phyloP scores from a whole-genome alignment of 805 yeast genomes.

The Ogataea ganodermae region DNA sequence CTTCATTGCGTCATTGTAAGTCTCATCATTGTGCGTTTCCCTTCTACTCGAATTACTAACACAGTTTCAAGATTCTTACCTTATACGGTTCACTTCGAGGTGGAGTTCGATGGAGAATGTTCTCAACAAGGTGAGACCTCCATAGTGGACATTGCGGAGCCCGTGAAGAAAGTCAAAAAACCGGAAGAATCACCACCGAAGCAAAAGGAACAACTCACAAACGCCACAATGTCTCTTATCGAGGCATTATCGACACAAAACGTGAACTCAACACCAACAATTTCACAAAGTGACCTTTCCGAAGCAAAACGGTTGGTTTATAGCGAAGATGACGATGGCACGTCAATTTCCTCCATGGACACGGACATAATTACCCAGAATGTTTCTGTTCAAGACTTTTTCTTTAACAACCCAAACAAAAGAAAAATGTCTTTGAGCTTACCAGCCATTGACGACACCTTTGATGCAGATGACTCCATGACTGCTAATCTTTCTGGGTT shows the following conservation, averaged over 20 bases:
- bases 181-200: constrained; percentile 8
- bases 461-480: constrained; percentile 11
- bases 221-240: constrained; percentile 30
- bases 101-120: constrained; percentile 26
- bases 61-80: constrained; percentile 68
- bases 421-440: constrained; percentile 17
- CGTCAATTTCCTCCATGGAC: constrained; percentile 16
- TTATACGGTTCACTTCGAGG: constrained; percentile 69
- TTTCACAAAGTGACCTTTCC: constrained; percentile 10
- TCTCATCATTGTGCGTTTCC: too few species aligned
- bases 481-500: constrained; percentile 11
- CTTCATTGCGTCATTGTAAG: constrained; percentile 69
- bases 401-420: constrained; percentile 39
- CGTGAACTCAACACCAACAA: constrained; percentile 13
- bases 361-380: constrained; percentile 17
- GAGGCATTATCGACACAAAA: constrained; percentile 22
- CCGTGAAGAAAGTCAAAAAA: constrained; percentile 19
- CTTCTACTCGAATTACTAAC: too few species aligned
- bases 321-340: constrained; percentile 19
- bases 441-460: constrained; percentile 16
- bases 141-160: constrained; percentile 31
- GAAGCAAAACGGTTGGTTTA: constrained; percentile 8
- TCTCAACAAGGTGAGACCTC: constrained; percentile 16
- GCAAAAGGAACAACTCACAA: constrained; percentile 10
- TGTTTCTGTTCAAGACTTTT: constrained; percentile 57